Evolutionary conservation across 768 basidiomycete species (phyloP).

Genomic region (Agrocybe pediades): DNA sequence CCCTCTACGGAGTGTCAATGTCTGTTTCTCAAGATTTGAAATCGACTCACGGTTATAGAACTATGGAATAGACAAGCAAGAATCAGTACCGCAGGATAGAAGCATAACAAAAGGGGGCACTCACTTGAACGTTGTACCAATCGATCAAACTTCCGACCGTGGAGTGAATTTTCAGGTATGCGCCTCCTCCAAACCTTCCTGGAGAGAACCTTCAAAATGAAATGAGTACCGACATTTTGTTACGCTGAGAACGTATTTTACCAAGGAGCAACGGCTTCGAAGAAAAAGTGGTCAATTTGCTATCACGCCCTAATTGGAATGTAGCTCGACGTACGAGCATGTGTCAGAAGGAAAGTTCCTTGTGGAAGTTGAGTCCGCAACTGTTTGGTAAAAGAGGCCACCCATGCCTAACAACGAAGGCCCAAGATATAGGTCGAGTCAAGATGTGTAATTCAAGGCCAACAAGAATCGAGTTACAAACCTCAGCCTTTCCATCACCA

Average conservation of each 20-base stretch:
- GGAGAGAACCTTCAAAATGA: constrained; percentile 45
- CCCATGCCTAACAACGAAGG: constrained; percentile 40
- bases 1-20: constrained; percentile 47
- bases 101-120: not conserved
- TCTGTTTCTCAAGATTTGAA: not conserved
- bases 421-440: not conserved
- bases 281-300: not conserved
- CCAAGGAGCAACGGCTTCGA: constrained; percentile 12
- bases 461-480: constrained; percentile 7
- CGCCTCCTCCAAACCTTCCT: constrained; percentile 44
- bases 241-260: not conserved
- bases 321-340: constrained; percentile 47
- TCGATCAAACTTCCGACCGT: constrained; percentile 60
- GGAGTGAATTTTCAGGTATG: constrained; percentile 56
- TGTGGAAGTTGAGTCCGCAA: constrained; percentile 49
- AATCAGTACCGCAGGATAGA: not conserved
- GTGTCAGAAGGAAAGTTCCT: constrained; percentile 51
- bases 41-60: constrained; percentile 44
- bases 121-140: constrained; percentile 61
- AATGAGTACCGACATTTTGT: not conserved
- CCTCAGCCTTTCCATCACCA: constrained; percentile 56
- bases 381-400: constrained; percentile 52
- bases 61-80: constrained; percentile 13
- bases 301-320: not conserved
- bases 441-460: not conserved